Conservation (phyloP, 306 rosid genomes). For the Luffa aegyptiaca region DNA sequence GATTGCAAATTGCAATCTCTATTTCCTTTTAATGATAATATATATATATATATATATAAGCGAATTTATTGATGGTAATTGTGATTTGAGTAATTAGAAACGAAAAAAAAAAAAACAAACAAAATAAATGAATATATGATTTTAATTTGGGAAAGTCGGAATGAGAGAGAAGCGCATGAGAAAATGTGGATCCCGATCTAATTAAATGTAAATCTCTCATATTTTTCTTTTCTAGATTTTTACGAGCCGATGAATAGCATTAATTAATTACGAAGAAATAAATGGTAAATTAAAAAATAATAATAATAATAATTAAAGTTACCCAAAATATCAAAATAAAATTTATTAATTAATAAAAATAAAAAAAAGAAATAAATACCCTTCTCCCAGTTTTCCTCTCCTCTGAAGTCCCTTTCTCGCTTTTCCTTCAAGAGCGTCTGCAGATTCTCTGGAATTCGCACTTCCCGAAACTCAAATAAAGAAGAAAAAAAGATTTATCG, state of each 20-base stretch:
- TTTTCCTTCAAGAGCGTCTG: constrained; percentile 14
- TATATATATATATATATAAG: no score
- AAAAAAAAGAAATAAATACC: background rate
- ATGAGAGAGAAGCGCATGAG: background rate
- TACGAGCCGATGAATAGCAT: background rate
- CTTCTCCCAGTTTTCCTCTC: background rate
- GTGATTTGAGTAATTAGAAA: background rate
- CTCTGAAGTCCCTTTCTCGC: constrained; percentile 9
- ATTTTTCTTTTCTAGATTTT: background rate
- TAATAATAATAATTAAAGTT: background rate
- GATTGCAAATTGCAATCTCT: no score
- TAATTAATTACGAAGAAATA: background rate
- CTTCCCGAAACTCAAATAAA: constrained; percentile 21
- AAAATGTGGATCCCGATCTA: background rate
- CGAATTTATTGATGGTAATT: background rate
- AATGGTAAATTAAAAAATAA: background rate
- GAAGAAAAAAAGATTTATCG: background rate
- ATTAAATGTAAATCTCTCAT: background rate
- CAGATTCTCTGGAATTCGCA: constrained; percentile 47
- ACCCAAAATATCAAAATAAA: background rate
- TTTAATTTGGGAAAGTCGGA: background rate
- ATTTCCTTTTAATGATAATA: no score
- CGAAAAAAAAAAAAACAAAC: no score
- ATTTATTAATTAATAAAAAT: background rate
- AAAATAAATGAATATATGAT: background rate